Percentiles rank a stretch among this genome's conserved stretches.
These are phyloP conservation scores for Peziza echinospora DNA, from an alignment of 495 filamentous ascomycete genomes.

Conservation along the genomic window DNA sequence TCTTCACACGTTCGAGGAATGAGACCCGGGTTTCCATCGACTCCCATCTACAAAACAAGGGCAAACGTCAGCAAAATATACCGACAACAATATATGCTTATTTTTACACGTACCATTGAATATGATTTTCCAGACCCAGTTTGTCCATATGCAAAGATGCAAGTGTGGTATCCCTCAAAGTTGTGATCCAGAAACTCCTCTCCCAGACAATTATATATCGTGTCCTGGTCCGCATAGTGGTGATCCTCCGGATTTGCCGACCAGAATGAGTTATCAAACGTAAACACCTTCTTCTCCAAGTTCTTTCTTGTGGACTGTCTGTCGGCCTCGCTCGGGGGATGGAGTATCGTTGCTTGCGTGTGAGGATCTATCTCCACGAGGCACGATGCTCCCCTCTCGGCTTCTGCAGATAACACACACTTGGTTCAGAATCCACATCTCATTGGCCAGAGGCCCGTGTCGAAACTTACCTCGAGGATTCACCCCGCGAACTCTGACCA, in stretches of 20 bases:
- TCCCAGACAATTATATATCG: constrained; percentile 83
- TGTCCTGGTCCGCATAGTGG: constrained; percentile 68
- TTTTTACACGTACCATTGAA: constrained; percentile 68
- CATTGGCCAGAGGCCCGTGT: not conserved
- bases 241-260: constrained; percentile 55
- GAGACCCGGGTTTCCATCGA: constrained; percentile 57
- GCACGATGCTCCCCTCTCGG: constrained; percentile 56
- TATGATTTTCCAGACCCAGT: constrained; percentile 96
- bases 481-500: constrained; percentile 57
- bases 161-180: constrained; percentile 97
- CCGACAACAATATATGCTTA: too few relatives aligned
- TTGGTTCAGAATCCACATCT: not conserved
- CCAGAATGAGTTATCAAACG: constrained; percentile 97
- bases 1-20: constrained; percentile 96
- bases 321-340: constrained; percentile 40
- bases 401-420: constrained; percentile 31
- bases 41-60: constrained; percentile 78
- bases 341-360: constrained; percentile 60
- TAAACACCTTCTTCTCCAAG: constrained; percentile 73
- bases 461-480: not conserved
- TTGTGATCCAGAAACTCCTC: constrained; percentile 98
- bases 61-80: constrained; percentile 3
- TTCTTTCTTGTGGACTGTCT: constrained; percentile 54
- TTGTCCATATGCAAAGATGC: constrained; percentile 94
- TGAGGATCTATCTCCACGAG: constrained; percentile 75